Evolutionary conservation across 768 basidiomycete species (phyloP).

Genomic region (Coprinopsis sp.): DNA sequence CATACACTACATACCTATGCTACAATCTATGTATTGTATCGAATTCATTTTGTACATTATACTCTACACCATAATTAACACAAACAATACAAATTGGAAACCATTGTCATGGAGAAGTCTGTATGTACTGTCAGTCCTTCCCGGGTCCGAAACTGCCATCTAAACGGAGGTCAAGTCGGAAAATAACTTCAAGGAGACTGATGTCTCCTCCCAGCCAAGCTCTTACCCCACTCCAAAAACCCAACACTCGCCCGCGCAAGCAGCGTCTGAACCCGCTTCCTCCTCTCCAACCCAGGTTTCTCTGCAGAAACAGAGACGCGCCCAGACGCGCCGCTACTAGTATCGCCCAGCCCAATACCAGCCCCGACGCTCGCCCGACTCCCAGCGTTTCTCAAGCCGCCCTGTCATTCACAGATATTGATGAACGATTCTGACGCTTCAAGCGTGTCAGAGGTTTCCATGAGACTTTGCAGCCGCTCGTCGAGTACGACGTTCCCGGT

Average conservation of each 20-base stretch:
- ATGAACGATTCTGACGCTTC: conserved; percentile 31
- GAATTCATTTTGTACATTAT: neutral
- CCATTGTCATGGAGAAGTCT: too few species aligned
- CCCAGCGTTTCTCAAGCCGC: conserved; percentile 1
- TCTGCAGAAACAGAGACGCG: conserved; percentile 10
- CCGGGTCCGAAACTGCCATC: too few species aligned
- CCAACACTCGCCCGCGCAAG: conserved; percentile 21
- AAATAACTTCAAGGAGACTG: neutral
- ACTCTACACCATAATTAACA: too few species aligned
- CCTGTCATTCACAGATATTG: conserved; percentile 31
- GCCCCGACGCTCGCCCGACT: neutral
- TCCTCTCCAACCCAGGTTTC: too few species aligned
- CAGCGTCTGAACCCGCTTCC: conserved; percentile 19
- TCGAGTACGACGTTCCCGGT: neutral
- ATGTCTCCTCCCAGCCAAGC: conserved; percentile 11
- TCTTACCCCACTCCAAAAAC: conserved; percentile 22
- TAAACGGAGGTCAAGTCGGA: too few species aligned
- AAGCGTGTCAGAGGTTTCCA: conserved; percentile 6
- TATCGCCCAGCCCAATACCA: neutral
- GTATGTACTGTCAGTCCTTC: too few species aligned
- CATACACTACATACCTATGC: neutral
- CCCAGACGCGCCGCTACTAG: neutral
- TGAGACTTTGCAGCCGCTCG: neutral
- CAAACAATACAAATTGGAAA: too few species aligned
- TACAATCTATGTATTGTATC: neutral